Evolutionary conservation across 768 basidiomycete species (phyloP), one percentile per base, ranked within the genome.

Genomic region (Porphyrellus cyaneotinctus): DNA sequence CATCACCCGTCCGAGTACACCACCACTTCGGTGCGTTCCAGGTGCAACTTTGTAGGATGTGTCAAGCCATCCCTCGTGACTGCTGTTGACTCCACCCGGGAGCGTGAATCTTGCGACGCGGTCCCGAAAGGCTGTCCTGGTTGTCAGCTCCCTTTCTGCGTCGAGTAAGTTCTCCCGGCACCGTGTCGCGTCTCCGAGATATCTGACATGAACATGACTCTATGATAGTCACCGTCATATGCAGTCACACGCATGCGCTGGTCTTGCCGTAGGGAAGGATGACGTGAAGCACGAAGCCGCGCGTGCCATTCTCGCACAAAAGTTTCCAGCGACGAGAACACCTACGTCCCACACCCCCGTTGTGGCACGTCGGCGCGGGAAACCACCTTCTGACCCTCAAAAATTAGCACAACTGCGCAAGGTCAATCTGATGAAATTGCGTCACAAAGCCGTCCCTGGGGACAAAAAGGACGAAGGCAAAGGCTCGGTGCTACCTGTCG

Each of bases 341-440:
- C 44, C 63, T 4, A 43, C 62, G 12, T 54, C 64, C 20, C 58
- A 63, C 18, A 46, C 71, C 31, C 64, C 71, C 17, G 42, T 59
- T n/a, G 67, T 59, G 13, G 53, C 56, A 11, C 68, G 59, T n/a
- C 65, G 60, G 46, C 54, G 50, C 24, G 57, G 52, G 32, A 74
- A 74, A 55, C 59, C 65, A 35, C 75, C 79, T 7, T 74, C 72
- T 13, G 78, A 83, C 58, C 77, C 82, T 9, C 74, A 71, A 49
- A 83, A 83, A 58, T 64, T 78, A 20, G 80, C 77, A 1, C 79
- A 82, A 55, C 66, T 75, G 53, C 75, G 76, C 51, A 82, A 80
- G 59, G 63, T 90, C 17, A 80, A 84, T 60, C 63, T 84, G 6
- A 87, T 91, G 78, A 88, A 82, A 63, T 78, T 92, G 77, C 82